A percentile compares a stretch with the other conserved stretches of the same genome.
phyloP scores from a whole-genome alignment of 129 eudicot species.

The Saposhnikovia divaricata region DNA sequence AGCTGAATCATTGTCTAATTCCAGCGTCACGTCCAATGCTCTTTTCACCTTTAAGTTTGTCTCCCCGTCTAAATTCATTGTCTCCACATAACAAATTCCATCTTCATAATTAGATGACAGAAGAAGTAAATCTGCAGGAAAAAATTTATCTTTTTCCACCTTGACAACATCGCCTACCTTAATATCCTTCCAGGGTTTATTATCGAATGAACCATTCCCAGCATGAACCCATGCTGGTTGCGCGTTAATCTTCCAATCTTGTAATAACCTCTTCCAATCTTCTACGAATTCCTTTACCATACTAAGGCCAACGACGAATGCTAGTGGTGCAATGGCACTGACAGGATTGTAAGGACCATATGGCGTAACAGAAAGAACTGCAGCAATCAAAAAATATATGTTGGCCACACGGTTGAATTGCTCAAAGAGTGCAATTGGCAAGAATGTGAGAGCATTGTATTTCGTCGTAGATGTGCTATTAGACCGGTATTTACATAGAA shows the following conservation, averaged over 20 bases:
- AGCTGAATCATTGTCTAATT: conserved; percentile 21
- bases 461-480: conserved; percentile 71
- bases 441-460: conserved; percentile 42
- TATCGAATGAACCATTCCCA: conserved; percentile 33
- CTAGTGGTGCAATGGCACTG: conserved; percentile 60
- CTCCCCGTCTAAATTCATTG: conserved; percentile 81
- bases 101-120: conserved; percentile 65
- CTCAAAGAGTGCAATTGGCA: conserved; percentile 64
- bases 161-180: conserved; percentile 58
- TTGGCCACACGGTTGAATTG: conserved; percentile 78
- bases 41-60: conserved; percentile 64
- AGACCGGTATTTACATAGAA: conserved; percentile 11
- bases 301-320: conserved; percentile 62
- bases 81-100: conserved; percentile 78
- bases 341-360: conserved; percentile 41
- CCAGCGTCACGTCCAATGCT: conserved; percentile 32
- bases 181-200: conserved; percentile 41
- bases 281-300: conserved; percentile 51
- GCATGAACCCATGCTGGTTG: conserved; percentile 35
- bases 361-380: conserved; percentile 44
- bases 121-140: conserved; percentile 69
- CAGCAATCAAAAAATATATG: conserved; percentile 58
- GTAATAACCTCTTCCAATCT: conserved; percentile 47
- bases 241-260: conserved; percentile 36
- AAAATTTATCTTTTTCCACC: conserved; percentile 47